Evolutionary conservation across 495 filamentous ascomycete genomes (phyloP).

Genomic region (Venustampulla echinocandica): DNA sequence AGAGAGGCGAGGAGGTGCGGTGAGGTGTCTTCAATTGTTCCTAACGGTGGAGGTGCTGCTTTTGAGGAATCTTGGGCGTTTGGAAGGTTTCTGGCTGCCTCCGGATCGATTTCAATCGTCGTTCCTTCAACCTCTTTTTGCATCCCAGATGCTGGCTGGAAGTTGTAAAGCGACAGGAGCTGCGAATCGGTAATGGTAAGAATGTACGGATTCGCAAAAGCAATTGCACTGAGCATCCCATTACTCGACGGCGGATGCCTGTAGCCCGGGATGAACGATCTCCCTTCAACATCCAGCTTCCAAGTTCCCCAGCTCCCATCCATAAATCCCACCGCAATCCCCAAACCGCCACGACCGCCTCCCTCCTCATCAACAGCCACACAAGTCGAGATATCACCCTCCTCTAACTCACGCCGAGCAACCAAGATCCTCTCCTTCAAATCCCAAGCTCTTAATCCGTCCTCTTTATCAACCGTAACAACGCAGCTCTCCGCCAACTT

Average conservation of each 20-base stretch:
- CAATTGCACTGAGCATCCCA: conserved; percentile 65
- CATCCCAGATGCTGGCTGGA: conserved; percentile 1
- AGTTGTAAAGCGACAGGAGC: conserved; percentile 62
- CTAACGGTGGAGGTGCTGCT: not conserved
- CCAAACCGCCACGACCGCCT: conserved; percentile 26
- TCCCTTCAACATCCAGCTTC: conserved; percentile 18
- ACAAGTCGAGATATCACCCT: conserved; percentile 44
- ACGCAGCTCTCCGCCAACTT: conserved; percentile 67
- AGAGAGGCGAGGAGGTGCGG: conserved; percentile 66
- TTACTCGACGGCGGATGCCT: conserved; percentile 41
- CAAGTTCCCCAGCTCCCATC: conserved; percentile 70
- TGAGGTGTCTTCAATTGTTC: not conserved
- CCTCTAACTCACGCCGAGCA: conserved; percentile 33
- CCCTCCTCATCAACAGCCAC: conserved; percentile 20
- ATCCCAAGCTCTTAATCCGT: conserved; percentile 72
- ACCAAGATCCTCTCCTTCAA: conserved; percentile 51
- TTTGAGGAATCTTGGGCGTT: not conserved
- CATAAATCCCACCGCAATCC: conserved; percentile 62
- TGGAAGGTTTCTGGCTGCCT: not conserved
- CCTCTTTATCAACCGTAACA: conserved; percentile 61
- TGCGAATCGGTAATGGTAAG: conserved; percentile 68
- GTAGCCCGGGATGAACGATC: conserved; percentile 37
- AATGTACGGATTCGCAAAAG: conserved; percentile 66
- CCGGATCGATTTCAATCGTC: no score
- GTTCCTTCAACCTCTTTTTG: conserved; percentile 11